Evolutionary conservation across 1,284 basidiomycete species (phyloP).

Genomic region (Fistulina hepatica): DNA sequence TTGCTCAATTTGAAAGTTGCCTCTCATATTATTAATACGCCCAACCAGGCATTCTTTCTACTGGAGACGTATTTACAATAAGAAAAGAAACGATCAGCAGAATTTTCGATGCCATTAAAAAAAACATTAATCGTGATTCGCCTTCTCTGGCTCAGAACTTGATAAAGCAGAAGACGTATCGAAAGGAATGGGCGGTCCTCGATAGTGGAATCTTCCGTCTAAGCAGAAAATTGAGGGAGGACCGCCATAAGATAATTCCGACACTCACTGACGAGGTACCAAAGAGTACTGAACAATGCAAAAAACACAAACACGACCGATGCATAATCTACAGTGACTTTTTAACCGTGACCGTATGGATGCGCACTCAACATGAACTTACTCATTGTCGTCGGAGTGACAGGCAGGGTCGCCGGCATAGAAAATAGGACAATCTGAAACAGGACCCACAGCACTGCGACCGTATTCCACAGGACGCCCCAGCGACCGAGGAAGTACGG

Average conservation of each 20-base stretch:
- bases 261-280: constrained; percentile 41
- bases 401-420: constrained; percentile 45
- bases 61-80: too few species aligned
- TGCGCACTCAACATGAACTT: constrained; percentile 12
- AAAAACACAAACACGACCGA: constrained; percentile 56
- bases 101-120: too few species aligned
- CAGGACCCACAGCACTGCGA: constrained; percentile 37
- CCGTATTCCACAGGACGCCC: constrained; percentile 30
- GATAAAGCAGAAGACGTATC: too few species aligned
- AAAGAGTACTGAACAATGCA: constrained; percentile 38
- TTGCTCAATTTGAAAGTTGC: too few species aligned
- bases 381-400: constrained; percentile 38
- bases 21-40: too few species aligned
- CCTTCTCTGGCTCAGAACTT: too few species aligned
- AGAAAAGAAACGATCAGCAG: too few species aligned
- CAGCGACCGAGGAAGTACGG: constrained; percentile 33
- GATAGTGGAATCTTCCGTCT: not conserved
- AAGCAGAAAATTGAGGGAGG: not conserved
- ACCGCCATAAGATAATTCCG: not conserved
- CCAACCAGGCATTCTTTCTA: too few species aligned
- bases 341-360: not conserved
- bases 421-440: constrained; percentile 48
- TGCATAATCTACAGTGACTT: constrained; percentile 35
- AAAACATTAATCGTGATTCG: too few species aligned
- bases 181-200: not conserved